A percentile compares a stretch with the other conserved stretches of the same genome.
Evolutionary conservation across 208 protist species (phyloP).

Genomic region (Crithidia fasciculata): DNA sequence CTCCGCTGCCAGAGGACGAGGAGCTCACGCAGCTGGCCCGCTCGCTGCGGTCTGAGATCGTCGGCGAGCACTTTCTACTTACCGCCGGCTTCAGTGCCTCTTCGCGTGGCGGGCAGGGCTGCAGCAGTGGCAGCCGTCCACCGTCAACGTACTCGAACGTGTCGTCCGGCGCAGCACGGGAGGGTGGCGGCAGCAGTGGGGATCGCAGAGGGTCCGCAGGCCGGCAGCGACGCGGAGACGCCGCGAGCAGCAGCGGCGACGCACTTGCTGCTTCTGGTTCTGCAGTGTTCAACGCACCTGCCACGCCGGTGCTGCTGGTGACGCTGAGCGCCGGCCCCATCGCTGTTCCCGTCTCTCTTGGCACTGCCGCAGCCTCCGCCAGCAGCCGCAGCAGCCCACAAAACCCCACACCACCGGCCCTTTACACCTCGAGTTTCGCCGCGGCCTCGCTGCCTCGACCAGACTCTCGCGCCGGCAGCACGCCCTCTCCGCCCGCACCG

Average conservation of each 20-base stretch:
- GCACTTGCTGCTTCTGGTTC: not conserved
- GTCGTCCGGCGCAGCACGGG: not conserved
- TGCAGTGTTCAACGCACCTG: not conserved
- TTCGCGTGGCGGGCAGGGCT: conserved; percentile 1
- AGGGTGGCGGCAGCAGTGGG: not conserved
- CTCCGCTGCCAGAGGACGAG: conserved; percentile 10
- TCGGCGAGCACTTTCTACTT: conserved; percentile 30
- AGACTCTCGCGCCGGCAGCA: too few relatives aligned
- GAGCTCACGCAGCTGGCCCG: conserved; percentile 33
- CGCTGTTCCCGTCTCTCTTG: not conserved
- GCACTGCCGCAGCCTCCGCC: not conserved
- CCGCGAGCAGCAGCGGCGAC: not conserved
- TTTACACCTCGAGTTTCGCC: too few relatives aligned
- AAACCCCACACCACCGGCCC: too few relatives aligned
- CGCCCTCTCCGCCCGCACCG: too few relatives aligned
- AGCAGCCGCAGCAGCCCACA: too few relatives aligned
- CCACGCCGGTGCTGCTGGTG: not conserved
- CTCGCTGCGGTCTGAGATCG: conserved; percentile 32
- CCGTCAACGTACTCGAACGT: not conserved
- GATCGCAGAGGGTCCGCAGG: not conserved
- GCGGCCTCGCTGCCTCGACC: too few relatives aligned
- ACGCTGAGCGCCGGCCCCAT: not conserved
- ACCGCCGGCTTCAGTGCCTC: conserved; percentile 7
- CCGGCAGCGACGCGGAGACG: not conserved
- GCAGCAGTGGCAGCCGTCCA: not conserved